These are phyloP conservation scores for Rhizopogon hawkerae DNA, from an alignment of 1,284 basidiomycete genomes.

Conservation along the genomic window DNA sequence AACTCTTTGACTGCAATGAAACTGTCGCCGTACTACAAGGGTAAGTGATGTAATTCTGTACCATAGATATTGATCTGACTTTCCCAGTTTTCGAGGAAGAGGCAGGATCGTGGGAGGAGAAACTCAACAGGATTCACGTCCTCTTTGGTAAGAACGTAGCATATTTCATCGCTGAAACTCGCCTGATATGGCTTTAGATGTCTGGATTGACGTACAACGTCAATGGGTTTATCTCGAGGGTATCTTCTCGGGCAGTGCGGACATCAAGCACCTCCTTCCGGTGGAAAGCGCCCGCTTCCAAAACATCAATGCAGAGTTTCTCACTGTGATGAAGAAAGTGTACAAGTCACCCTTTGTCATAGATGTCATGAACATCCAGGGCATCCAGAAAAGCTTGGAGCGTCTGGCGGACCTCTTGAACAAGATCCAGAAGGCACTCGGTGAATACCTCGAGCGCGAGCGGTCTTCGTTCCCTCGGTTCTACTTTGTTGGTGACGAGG, in stretches of 20 bases:
- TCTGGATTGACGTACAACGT: conserved; percentile 99
- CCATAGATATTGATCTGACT: conserved; percentile 8
- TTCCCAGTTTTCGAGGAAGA: conserved; percentile 84
- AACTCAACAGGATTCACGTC: conserved; percentile 89
- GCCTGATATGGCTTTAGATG: conserved; percentile 44
- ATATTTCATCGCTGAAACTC: background rate
- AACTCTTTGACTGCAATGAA: conserved; percentile 98
- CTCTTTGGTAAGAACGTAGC: conserved; percentile 68
- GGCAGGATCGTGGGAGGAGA: conserved; percentile 90
- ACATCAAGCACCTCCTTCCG: conserved; percentile 97
- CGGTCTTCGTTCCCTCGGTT: conserved; percentile 97
- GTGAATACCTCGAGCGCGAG: conserved; percentile 97
- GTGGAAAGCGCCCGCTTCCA: conserved; percentile 96
- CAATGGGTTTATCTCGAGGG: conserved; percentile 99
- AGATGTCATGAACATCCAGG: conserved; percentile 94
- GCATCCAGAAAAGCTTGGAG: conserved; percentile 95
- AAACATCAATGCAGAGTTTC: conserved; percentile 98
- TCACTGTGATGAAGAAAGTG: conserved; percentile 98
- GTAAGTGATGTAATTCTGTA: conserved; percentile 29
- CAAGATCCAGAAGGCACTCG: conserved; percentile 99
- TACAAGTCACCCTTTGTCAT: conserved; percentile 98
- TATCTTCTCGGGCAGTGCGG: conserved; percentile 97
- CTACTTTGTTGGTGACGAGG: conserved; percentile 99
- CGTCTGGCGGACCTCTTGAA: conserved; percentile 91
- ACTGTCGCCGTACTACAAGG: conserved; percentile 93